Evolutionary conservation across 768 basidiomycete species (phyloP), one percentile per base, ranked within the genome.

Genomic region (Hydnomerulius pinastri): DNA sequence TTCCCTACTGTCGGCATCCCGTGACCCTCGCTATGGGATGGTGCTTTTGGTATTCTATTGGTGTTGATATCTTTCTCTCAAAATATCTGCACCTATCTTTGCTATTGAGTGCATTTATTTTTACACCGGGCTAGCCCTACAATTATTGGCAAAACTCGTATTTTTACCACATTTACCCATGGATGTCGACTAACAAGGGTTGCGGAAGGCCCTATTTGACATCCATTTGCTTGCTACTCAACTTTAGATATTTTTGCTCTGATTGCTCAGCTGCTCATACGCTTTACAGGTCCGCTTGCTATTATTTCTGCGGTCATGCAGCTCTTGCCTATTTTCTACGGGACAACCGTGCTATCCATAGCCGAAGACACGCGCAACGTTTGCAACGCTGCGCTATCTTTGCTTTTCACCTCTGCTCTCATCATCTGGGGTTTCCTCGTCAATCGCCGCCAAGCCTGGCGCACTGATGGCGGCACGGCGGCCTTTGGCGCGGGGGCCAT

Each of bases 391-490:
- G 89, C 95, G 0, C 82, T 98, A n/a, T 90, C 95, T 33, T 80
- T 99, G 47, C 84, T 99, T 48, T 99, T 98, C 73, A 94, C 94
- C 11, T 70, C 81, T 28, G 83, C 90, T 3, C 86, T 99, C 51
- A 76, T 92, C 65, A 83, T 97, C 52, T 99, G 97, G 97, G 97
- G 97, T 28, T 77, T 90, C 53, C 71, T 91, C 50, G 81, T 98
- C 57, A 98, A 98, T 64, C 83, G 93, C 20, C 78, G 82, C 39
- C 83, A 91, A 45, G 97, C 97, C 3, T 99, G 97, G 97, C 82
- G 96, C 29, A 90, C 88, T 0, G 96, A 98, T 59, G 97, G 97
- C 12, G 95, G 96, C 8, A 98, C 97, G 0, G 94, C 94, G 0
- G 89, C 85, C 0, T 99, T 99, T 60, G 97, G 97, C 15, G 80